Evolutionary conservation across 83 land plant species (phyloP), one percentile per base, ranked within the genome.

Genomic region (Picea engelmannii): DNA sequence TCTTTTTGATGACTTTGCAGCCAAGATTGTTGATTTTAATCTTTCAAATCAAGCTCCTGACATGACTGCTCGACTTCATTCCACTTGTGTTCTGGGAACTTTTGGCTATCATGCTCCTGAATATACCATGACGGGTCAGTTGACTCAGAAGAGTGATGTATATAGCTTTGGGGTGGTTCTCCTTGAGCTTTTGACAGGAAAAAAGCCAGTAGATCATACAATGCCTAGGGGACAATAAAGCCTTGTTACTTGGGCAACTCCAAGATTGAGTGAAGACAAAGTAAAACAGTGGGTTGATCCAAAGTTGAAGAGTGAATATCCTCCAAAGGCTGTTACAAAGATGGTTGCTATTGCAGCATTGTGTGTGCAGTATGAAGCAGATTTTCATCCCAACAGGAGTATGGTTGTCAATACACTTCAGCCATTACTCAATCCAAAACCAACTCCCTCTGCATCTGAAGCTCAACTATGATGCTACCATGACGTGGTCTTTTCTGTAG

Each of bases 141-240:
- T 93, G 49, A 93, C 93, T 7, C 95, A 93, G 77, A 93, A 93
- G 55, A 92, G 94, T 77, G 92, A 92, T 66, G 94, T 92, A 12
- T 92, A 92, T 76, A 92, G 94, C 81, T 92, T 92, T 63, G 94
- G 94, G 17, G 94, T 92, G 12, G 94, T 92, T 31, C 90, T 92
- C 35, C 65, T 92, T 47, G 94, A 92, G 80, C 92, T 92, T 62
- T 62, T 92, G 76, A 92, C 94, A 49, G 94, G 94, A 2, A 86
- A 91, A 81, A 91, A 91, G 79, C 93, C 93, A 16, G 93, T 91
- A 23, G 93, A 91, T 59, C 95, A 92, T 44, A 92, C 93, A 20
- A 92, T 91, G 95, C 95, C 95, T 24, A 83, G 93, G 79, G 95
- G 93, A 62, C 95, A 93, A 81, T 93, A 93, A 76, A 93, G 95